Conservation (phyloP, 2,329 filamentous ascomycete species). For the Chlorencoelia australis region DNA sequence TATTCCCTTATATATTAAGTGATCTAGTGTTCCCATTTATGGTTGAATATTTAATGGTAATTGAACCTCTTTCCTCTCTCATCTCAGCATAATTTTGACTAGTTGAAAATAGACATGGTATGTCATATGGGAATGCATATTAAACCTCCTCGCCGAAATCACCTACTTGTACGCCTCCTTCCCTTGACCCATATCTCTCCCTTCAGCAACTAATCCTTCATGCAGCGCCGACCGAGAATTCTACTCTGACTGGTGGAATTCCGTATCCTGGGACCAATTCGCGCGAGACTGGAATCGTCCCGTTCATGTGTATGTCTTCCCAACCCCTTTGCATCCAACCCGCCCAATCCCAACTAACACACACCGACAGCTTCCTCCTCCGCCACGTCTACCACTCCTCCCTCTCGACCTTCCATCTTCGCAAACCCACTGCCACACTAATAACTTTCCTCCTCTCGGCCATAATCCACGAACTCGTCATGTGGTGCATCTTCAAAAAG, state of each 20-base stretch:
- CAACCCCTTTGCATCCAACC: too few species aligned
- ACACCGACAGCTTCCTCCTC: slow-evolving; percentile 60
- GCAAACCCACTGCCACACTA: slow-evolving; percentile 57
- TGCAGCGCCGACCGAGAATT: slow-evolving; percentile 69
- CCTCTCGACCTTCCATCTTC: slow-evolving; percentile 62
- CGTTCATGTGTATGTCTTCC: too few species aligned
- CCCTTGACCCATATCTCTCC: too few species aligned
- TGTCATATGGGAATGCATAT: slow-evolving; percentile 66
- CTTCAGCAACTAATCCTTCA: too few species aligned
- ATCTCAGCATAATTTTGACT: slow-evolving; percentile 1
- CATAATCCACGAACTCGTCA: slow-evolving; percentile 15
- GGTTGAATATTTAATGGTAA: slow-evolving; percentile 54
- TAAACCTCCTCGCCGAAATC: slow-evolving; percentile 68
- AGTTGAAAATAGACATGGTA: slow-evolving; percentile 53
- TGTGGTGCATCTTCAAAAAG: slow-evolving; percentile 70
- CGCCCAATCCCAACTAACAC: too few species aligned
- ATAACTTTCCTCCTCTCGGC: slow-evolving; percentile 28
- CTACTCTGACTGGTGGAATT: slow-evolving; percentile 56
- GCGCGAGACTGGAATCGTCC: slow-evolving; percentile 75
- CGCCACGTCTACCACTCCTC: slow-evolving; percentile 72
- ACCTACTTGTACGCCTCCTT: too few species aligned
- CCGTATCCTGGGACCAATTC: slow-evolving; percentile 63
- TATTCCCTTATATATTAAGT: slow-evolving; percentile 65
- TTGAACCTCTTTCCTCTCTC: background rate
- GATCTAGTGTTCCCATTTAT: slow-evolving; percentile 72